Conservation (phyloP, 352 stramenopile species). For the Elongisporangium anandrum region DNA sequence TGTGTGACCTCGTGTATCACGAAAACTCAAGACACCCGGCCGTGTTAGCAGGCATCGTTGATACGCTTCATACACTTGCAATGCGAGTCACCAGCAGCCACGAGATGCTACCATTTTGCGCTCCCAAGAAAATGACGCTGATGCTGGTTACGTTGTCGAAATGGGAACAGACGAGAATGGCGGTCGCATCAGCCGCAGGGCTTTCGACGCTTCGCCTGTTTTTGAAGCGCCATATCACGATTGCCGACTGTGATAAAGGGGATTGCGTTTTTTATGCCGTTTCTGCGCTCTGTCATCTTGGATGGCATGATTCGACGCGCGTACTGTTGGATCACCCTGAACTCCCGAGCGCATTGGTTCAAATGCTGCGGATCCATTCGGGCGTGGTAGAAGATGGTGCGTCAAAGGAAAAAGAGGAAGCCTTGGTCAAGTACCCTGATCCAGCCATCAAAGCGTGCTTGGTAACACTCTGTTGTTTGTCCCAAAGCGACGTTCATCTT, state of each 20-base stretch:
- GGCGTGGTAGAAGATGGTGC: not conserved
- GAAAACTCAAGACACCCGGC: conserved; percentile 47
- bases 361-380: conserved; percentile 23
- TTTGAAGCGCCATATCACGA: conserved; percentile 18
- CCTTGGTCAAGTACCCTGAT: conserved; percentile 14
- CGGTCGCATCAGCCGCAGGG: conserved; percentile 27
- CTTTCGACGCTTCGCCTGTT: conserved; percentile 34
- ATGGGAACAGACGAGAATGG: conserved; percentile 35
- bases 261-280: conserved; percentile 36
- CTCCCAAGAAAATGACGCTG: conserved; percentile 25
- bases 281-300: conserved; percentile 45
- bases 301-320: conserved; percentile 58
- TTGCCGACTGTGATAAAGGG: conserved; percentile 14
- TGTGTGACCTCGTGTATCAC: conserved; percentile 45
- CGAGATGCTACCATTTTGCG: conserved; percentile 2
- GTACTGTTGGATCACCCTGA: conserved; percentile 20
- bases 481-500: conserved; percentile 31
- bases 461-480: conserved; percentile 56
- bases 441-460: conserved; percentile 38
- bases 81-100: conserved; percentile 2
- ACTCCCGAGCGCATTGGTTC: conserved; percentile 27
- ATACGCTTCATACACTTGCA: conserved; percentile 32
- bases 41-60: conserved; percentile 50
- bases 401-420: not conserved
- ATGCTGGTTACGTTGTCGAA: conserved; percentile 56